A percentile compares a stretch with the other conserved stretches of the same genome.
Evolutionary conservation across 352 stramenopile species (phyloP).

Genomic region (Aphanomyces cochlioides): DNA sequence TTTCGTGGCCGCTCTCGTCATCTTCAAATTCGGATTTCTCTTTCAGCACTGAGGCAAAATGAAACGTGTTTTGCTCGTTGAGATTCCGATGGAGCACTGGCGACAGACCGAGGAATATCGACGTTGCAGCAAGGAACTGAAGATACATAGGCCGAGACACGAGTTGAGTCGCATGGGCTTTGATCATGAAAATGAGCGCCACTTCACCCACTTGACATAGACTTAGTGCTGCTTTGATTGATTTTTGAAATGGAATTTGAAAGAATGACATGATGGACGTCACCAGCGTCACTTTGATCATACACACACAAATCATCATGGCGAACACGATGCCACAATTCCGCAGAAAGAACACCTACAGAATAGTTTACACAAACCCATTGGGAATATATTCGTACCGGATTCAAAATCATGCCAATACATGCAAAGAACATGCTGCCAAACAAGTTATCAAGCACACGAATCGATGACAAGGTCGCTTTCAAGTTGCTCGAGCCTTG

Average conservation of each 20-base stretch:
- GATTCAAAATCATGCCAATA: conserved; percentile 84
- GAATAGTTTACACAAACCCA: not conserved
- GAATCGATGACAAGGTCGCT: conserved; percentile 73
- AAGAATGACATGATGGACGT: conserved; percentile 79
- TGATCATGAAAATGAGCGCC: conserved; percentile 89
- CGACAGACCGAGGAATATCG: conserved; percentile 77
- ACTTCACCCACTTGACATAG: conserved; percentile 83
- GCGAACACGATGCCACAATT: conserved; percentile 77
- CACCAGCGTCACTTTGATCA: conserved; percentile 74
- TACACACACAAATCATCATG: conserved; percentile 74
- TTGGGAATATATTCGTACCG: conserved; percentile 29
- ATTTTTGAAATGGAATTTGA: conserved; percentile 63
- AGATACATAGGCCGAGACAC: conserved; percentile 78
- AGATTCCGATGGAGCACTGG: conserved; percentile 62
- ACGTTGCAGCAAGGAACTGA: conserved; percentile 74
- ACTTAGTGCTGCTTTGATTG: conserved; percentile 64
- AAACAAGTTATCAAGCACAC: conserved; percentile 85
- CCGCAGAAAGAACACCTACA: conserved; percentile 56
- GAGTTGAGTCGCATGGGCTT: conserved; percentile 76
- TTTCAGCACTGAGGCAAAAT: conserved; percentile 26
- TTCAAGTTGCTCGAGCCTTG: conserved; percentile 61
- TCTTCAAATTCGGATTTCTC: conserved; percentile 10
- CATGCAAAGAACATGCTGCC: conserved; percentile 87
- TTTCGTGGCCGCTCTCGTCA: conserved; percentile 3
- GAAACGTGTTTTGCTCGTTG: conserved; percentile 25